Conservation (phyloP, 2,329 filamentous ascomycete species). For the Colletotrichum salicis region DNA sequence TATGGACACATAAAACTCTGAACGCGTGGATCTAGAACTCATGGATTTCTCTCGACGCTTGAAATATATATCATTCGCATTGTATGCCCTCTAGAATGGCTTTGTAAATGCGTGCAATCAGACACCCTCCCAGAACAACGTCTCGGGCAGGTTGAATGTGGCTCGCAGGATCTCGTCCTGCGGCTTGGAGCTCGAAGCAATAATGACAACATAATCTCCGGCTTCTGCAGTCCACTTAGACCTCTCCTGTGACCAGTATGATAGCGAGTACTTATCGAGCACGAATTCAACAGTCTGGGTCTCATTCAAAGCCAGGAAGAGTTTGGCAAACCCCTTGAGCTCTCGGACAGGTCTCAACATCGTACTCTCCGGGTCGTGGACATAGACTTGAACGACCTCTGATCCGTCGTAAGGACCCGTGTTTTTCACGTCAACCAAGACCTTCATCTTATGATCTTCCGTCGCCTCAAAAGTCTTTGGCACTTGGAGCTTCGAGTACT, state of each 20-base stretch:
- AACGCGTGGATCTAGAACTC: too few relatives aligned
- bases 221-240: slow-evolving; percentile 73
- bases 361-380: slow-evolving; percentile 51
- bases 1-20: too few relatives aligned
- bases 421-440: slow-evolving; percentile 32
- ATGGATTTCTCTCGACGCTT: too few relatives aligned
- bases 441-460: slow-evolving; percentile 55
- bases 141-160: slow-evolving; percentile 16
- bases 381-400: slow-evolving; percentile 66
- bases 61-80: too few relatives aligned
- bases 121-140: slow-evolving; percentile 34
- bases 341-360: slow-evolving; percentile 70
- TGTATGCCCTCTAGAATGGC: too few relatives aligned
- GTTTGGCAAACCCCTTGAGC: slow-evolving; percentile 74
- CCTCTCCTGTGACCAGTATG: slow-evolving; percentile 76
- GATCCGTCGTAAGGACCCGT: slow-evolving; percentile 23
- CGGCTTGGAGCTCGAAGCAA: slow-evolving; percentile 44
- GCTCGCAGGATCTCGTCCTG: slow-evolving; percentile 23
- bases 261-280: slow-evolving; percentile 45
- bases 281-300: slow-evolving; percentile 63
- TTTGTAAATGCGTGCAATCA: not conserved
- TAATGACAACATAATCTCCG: slow-evolving; percentile 71
- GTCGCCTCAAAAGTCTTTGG: slow-evolving; percentile 42
- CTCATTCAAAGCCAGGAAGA: slow-evolving; percentile 69
- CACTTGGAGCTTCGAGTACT: slow-evolving; percentile 61